Conservation (phyloP, 2,329 filamentous ascomycete species). For the Graphilbum sp. region DNA sequence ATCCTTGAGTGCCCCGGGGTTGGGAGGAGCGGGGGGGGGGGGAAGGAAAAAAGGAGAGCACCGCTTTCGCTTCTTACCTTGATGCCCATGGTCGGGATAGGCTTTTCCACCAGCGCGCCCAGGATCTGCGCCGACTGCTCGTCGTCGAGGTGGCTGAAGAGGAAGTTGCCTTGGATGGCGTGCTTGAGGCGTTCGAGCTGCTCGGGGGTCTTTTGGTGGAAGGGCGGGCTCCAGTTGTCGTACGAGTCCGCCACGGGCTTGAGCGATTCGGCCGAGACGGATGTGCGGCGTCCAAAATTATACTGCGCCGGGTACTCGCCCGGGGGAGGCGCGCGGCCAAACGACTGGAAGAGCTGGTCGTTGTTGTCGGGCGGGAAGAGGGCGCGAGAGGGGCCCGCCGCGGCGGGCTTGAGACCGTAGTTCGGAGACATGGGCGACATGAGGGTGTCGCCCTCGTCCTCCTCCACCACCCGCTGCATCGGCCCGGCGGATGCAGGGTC, state of each 20-base stretch:
- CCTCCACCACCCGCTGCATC: slow-evolving; percentile 52
- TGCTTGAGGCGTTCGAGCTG: slow-evolving; percentile 64
- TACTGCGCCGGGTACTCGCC: slow-evolving; percentile 81
- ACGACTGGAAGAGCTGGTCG: slow-evolving; percentile 22
- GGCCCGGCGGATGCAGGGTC: slow-evolving; percentile 17
- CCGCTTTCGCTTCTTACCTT: slow-evolving; percentile 32
- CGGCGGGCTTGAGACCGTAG: slow-evolving; percentile 16
- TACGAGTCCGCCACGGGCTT: slow-evolving; percentile 72
- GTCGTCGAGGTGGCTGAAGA: slow-evolving; percentile 89
- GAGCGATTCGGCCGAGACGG: slow-evolving; percentile 90
- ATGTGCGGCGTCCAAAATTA: slow-evolving; percentile 83
- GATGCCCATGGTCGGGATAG: slow-evolving; percentile 78
- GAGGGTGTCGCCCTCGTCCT: slow-evolving; percentile 64
- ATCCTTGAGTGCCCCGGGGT: too few relatives aligned
- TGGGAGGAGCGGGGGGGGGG: background rate
- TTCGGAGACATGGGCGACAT: slow-evolving; percentile 43
- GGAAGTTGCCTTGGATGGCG: slow-evolving; percentile 77
- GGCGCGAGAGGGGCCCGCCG: background rate
- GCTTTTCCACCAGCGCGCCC: slow-evolving; percentile 83
- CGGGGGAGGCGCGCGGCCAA: slow-evolving; percentile 35
- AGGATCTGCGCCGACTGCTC: slow-evolving; percentile 80
- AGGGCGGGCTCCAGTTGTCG: slow-evolving; percentile 81
- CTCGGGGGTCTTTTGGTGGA: slow-evolving; percentile 66
- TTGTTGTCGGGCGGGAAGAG: slow-evolving; percentile 3
- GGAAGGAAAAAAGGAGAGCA: too few relatives aligned